Evolutionary conservation across 1,139 yeast genomes (phyloP), one percentile per base, ranked within the genome.

Genomic region (Citeromyces hawaiiensis): DNA sequence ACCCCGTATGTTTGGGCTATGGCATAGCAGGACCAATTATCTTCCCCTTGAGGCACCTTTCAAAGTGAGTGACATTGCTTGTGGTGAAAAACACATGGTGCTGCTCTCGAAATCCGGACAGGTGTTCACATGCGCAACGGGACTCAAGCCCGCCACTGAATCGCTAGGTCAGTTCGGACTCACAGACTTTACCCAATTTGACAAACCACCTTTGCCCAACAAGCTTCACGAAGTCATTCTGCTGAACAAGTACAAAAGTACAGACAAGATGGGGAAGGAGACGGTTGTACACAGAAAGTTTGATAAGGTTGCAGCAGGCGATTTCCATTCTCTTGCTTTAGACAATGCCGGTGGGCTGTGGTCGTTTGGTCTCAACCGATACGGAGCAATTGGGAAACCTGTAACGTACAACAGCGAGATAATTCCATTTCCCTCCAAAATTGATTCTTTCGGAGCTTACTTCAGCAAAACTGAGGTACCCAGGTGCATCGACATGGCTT

Each of bases 321-420:
- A 68, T 39, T 68, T 64, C 54, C 95, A 86, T 59, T 75, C 86
- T 7, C 54, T 87, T 23, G 93, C 76, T 2, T 56, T 71, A 25
- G 91, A 85, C 47, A 50, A 61, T 2, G 53, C 64, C 18, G 93
- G 91, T 13, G 66, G 68, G 43, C 61, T 86, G 14, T 83, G 81
- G 73, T 71, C 87, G 1, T 88, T 94, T 74, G 98, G 98, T 25
- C 73, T 73, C 44, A 91, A 91, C 55, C 64, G 72, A 2, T 72
- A 61, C 54, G 97, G 98, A 18, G 91, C 91, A 53, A 66, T 93
- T 44, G 95, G 88, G n/a, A 64, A 73, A 38, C 76, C 77, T 7
- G 77, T 81, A 39, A 65, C 72, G 21, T 73, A 73, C 51, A 74
- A 74, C 42, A 74, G 82, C 10, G 86, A 82, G 47, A 62, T 70